phyloP scores from a whole-genome alignment of 495 filamentous ascomycete genomes.

The Entonaema liquescens region DNA sequence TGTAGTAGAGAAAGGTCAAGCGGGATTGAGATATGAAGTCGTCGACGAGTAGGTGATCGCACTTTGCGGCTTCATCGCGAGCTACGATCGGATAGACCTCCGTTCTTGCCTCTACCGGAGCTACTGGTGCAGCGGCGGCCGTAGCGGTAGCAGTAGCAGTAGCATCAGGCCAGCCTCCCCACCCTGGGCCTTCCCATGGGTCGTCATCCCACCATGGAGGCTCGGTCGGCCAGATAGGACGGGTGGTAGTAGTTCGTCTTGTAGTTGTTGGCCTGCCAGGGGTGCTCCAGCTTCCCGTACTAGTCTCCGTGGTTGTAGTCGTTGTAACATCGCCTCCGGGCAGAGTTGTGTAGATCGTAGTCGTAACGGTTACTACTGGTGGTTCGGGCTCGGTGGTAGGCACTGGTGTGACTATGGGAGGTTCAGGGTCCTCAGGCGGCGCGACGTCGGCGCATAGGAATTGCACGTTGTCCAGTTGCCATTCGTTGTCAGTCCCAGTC shows the following conservation, averaged over 20 bases:
- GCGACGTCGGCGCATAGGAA: slow-evolving; percentile 54
- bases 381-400: slow-evolving; percentile 18
- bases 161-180: slow-evolving; percentile 11
- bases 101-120: not conserved
- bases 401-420: slow-evolving; percentile 27
- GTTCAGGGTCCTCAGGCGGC: slow-evolving; percentile 30
- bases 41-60: slow-evolving; percentile 64
- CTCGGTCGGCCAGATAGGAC: slow-evolving; percentile 11
- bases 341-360: slow-evolving; percentile 31
- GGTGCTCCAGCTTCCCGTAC: slow-evolving; percentile 17
- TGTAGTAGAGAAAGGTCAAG: slow-evolving; percentile 71
- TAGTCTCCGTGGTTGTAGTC: slow-evolving; percentile 26
- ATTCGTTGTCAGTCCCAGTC: slow-evolving; percentile 50
- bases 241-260: slow-evolving; percentile 13
- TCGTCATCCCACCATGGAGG: slow-evolving; percentile 40
- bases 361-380: slow-evolving; percentile 17
- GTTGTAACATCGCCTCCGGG: slow-evolving; percentile 19
- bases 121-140: not conserved
- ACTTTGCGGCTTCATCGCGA: slow-evolving; percentile 47
- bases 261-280: slow-evolving; percentile 1
- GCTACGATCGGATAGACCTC: slow-evolving; percentile 15
- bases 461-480: slow-evolving; percentile 63
- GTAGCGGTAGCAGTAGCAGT: slow-evolving; percentile 19
- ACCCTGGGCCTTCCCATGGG: slow-evolving; percentile 22
- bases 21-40: slow-evolving; percentile 72